These are phyloP conservation scores for Sporothrix humicola DNA, from an alignment of 2,329 filamentous ascomycete genomes.

Conservation along the genomic window DNA sequence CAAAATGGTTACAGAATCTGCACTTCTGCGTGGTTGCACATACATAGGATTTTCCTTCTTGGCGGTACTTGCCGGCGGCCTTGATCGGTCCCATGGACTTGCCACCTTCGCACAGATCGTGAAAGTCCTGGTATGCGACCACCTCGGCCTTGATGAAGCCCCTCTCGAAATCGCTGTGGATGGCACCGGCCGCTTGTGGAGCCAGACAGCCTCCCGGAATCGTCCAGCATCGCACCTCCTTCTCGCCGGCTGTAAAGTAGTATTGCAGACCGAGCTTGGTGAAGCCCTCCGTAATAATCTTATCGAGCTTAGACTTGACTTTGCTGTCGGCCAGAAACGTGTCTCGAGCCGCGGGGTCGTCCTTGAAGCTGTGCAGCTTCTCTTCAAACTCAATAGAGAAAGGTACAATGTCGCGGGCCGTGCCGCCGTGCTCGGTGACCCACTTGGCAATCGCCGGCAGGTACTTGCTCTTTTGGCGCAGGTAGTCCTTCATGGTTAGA, in stretches of 20 bases:
- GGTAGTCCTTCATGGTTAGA: conserved; percentile 55
- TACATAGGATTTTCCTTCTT: conserved; percentile 54
- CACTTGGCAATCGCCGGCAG: conserved; percentile 53
- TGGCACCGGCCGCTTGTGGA: conserved; percentile 93
- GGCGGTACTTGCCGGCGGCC: conserved; percentile 53
- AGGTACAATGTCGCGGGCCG: conserved; percentile 50
- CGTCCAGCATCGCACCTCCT: conserved; percentile 54
- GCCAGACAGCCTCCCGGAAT: conserved; percentile 92
- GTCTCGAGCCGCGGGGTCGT: conserved; percentile 46
- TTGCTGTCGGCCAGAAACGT: conserved; percentile 50
- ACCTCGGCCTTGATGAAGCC: conserved; percentile 74
- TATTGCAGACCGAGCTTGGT: conserved; percentile 53
- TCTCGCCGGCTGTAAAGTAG: conserved; percentile 53
- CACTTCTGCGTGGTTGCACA: conserved; percentile 14
- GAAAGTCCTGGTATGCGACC: conserved; percentile 53
- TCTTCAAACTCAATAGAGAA: conserved; percentile 55
- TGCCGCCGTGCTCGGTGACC: conserved; percentile 52
- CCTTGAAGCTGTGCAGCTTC: conserved; percentile 49
- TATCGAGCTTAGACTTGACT: conserved; percentile 50
- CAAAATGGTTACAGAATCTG: neutral
- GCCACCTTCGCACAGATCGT: conserved; percentile 50
- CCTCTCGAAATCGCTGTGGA: conserved; percentile 98
- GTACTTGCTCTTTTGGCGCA: conserved; percentile 55
- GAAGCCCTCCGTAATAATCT: conserved; percentile 54
- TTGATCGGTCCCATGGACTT: conserved; percentile 55